A percentile compares a stretch with the other conserved stretches of the same genome.
phyloP scores from a whole-genome alignment of 805 yeast genomes.

The Vanderwaltozyma polyspora region DNA sequence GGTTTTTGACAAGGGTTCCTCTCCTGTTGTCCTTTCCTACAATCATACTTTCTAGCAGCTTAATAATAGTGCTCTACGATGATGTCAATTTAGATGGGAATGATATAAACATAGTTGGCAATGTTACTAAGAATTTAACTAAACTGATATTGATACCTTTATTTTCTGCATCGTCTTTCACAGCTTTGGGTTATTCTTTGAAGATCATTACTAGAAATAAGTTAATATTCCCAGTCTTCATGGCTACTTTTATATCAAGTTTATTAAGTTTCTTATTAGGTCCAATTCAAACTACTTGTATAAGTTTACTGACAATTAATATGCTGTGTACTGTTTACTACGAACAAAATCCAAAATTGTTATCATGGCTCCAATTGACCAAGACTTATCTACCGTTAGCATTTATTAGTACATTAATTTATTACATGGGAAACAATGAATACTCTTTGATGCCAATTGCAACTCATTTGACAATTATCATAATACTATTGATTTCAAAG shows the following conservation, averaged over 20 bases:
- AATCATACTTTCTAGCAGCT: slow-evolving; percentile 20
- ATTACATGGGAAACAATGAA: not conserved
- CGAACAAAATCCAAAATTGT: not conserved
- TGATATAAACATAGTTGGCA: too few species aligned
- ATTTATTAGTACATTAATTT: not conserved
- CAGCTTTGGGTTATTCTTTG: slow-evolving; percentile 5
- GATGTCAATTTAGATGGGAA: too few species aligned
- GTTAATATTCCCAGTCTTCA: slow-evolving; percentile 1
- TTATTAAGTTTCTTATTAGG: slow-evolving; percentile 5
- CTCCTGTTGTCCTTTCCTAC: slow-evolving; percentile 25
- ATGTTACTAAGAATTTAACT: too few species aligned
- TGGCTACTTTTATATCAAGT: slow-evolving; percentile 1
- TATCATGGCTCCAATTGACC: not conserved
- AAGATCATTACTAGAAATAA: not conserved
- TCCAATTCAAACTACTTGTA: slow-evolving; percentile 10
- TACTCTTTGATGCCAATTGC: not conserved
- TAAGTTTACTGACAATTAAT: slow-evolving; percentile 8
- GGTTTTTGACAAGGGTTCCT: slow-evolving; percentile 19
- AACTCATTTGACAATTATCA: not conserved
- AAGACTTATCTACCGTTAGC: slow-evolving; percentile 1
- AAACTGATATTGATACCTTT: slow-evolving; percentile 13
- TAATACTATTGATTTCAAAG: not conserved
- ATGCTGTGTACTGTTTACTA: slow-evolving; percentile 1
- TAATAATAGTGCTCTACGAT: slow-evolving; percentile 10
- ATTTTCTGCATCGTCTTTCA: slow-evolving; percentile 12